Conservation (phyloP, 148 eudicot species). For the Mesembryanthemum crystallinum region DNA sequence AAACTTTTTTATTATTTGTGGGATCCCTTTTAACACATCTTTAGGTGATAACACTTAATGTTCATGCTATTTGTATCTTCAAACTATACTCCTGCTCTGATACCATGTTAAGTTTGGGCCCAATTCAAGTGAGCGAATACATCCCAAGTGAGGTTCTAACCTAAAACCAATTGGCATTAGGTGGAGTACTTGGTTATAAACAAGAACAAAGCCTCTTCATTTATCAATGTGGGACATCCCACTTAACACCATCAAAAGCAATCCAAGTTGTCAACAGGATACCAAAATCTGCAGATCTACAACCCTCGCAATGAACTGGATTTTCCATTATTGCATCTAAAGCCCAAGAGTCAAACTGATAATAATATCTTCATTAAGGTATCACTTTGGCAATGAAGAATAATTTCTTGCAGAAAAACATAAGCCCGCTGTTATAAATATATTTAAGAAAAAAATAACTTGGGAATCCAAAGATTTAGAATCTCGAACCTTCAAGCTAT, state of each 20-base stretch:
- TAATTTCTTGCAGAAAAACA: background rate
- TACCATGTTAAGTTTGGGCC: no score
- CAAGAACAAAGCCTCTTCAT: no score
- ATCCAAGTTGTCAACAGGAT: background rate
- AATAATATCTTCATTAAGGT: background rate
- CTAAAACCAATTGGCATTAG: no score
- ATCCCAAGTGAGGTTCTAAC: no score
- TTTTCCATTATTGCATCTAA: background rate
- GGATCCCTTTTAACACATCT: background rate
- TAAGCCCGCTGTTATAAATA: slow-evolving; percentile 1
- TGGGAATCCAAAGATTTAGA: background rate
- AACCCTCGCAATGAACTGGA: background rate
- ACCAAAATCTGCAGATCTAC: background rate
- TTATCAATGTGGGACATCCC: no score
- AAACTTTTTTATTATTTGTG: background rate
- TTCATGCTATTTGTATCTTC: background rate
- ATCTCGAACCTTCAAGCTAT: slow-evolving; percentile 55
- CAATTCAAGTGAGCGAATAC: no score
- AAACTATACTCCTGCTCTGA: background rate
- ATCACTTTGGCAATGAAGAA: background rate
- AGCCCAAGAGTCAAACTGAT: background rate
- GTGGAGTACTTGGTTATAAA: no score
- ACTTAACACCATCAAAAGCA: background rate
- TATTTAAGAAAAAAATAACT: background rate
- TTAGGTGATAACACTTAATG: background rate